phyloP scores from a whole-genome alignment of 2,329 filamentous ascomycete genomes.

The Raffaelea albimanens region DNA sequence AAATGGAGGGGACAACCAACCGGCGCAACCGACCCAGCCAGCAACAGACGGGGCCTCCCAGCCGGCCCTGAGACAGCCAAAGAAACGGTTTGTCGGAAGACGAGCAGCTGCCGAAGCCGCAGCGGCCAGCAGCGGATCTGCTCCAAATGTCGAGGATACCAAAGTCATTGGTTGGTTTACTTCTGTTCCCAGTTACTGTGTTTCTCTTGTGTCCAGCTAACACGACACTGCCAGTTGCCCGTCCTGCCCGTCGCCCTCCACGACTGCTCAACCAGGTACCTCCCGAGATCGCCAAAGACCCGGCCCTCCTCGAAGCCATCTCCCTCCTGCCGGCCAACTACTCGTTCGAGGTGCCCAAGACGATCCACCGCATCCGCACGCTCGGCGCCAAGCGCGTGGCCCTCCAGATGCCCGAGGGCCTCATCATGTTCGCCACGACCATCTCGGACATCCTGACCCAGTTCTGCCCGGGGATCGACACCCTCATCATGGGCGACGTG shows the following conservation, averaged over 20 bases:
- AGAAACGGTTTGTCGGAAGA: slow-evolving; percentile 84
- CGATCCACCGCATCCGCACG: slow-evolving; percentile 83
- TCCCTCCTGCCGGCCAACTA: slow-evolving; percentile 88
- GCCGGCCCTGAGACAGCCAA: slow-evolving; percentile 57
- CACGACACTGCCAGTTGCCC: slow-evolving; percentile 63
- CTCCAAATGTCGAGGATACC: slow-evolving; percentile 39
- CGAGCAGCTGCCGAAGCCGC: slow-evolving; percentile 59
- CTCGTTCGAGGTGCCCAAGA: slow-evolving; percentile 97
- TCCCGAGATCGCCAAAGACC: slow-evolving; percentile 73
- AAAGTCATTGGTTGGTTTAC: slow-evolving; percentile 49
- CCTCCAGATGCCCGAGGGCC: slow-evolving; percentile 93
- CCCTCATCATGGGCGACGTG: slow-evolving; percentile 97
- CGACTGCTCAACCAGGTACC: slow-evolving; percentile 89
- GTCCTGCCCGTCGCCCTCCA: slow-evolving; percentile 56
- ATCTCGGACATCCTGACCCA: slow-evolving; percentile 93
- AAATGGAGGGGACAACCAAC: background rate
- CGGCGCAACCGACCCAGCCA: background rate
- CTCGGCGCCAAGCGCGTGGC: slow-evolving; percentile 74
- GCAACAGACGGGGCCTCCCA: background rate
- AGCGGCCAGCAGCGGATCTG: background rate
- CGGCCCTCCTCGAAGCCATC: slow-evolving; percentile 79
- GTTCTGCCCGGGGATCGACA: slow-evolving; percentile 87
- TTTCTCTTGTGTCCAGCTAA: background rate
- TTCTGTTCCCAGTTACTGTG: background rate
- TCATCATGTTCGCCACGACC: slow-evolving; percentile 91